Evolutionary conservation across 73 alveolate species (phyloP).

Genomic region (Uronychia setigera): DNA sequence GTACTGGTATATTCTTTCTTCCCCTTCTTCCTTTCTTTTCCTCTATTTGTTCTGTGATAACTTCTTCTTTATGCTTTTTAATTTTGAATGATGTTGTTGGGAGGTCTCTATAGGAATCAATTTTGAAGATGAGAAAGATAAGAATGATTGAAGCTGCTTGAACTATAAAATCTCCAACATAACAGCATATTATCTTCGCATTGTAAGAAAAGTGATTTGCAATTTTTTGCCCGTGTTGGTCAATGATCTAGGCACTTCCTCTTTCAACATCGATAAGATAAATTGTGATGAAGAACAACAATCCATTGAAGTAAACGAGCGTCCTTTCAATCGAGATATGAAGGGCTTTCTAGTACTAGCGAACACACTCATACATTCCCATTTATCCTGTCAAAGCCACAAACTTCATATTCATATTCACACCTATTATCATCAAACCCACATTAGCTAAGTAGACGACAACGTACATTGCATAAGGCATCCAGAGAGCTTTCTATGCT

Average conservation of each 20-base stretch:
- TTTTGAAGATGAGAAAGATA: not conserved
- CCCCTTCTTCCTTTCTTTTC: not conserved
- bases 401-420: not conserved
- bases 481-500: not conserved
- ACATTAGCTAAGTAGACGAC: not conserved
- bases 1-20: not conserved
- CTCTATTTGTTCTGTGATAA: not conserved
- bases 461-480: not conserved
- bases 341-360: not conserved
- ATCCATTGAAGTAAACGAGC: not conserved
- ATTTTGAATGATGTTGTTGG: not conserved
- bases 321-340: not conserved
- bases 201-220: not conserved
- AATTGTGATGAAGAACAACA: not conserved
- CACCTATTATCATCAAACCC: not conserved
- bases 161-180: not conserved
- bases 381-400: not conserved
- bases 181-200: not conserved
- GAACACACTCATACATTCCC: not conserved
- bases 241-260: no score
- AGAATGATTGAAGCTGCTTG: not conserved
- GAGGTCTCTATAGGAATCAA: not conserved
- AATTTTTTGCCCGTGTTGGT: no score
- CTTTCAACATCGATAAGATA: not conserved
- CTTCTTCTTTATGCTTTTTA: not conserved